These are phyloP conservation scores for Ogataea glucozyma DNA, from an alignment of 805 yeast genomes.

Conservation along the genomic window DNA sequence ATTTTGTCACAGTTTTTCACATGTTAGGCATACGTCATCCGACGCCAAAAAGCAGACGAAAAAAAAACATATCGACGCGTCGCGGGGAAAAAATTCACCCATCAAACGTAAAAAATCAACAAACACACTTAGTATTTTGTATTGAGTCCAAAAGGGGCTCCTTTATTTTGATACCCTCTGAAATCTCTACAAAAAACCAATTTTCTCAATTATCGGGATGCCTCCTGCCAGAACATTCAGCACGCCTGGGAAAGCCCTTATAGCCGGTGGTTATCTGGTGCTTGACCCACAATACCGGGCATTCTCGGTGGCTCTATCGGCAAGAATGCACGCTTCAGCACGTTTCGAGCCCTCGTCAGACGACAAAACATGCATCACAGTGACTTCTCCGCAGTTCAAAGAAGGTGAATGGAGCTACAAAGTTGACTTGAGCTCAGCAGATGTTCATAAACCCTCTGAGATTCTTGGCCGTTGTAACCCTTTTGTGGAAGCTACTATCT, in stretches of 20 bases:
- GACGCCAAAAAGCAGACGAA: neutral
- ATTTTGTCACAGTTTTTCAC: neutral
- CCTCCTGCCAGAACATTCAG: conserved; percentile 46
- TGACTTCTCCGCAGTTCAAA: conserved; percentile 75
- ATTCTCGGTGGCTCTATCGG: conserved; percentile 82
- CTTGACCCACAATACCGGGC: conserved; percentile 74
- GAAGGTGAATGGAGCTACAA: conserved; percentile 69
- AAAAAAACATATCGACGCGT: conserved; percentile 1
- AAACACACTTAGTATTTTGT: no score
- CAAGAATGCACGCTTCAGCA: conserved; percentile 78
- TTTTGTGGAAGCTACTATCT: conserved; percentile 66
- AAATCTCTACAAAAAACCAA: neutral
- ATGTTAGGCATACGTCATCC: no score
- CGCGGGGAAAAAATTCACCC: neutral
- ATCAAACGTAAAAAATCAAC: neutral
- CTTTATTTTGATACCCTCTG: no score
- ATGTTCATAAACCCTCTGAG: conserved; percentile 16
- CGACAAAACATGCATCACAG: conserved; percentile 37
- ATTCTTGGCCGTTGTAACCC: conserved; percentile 52
- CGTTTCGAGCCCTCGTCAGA: neutral
- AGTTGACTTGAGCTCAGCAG: conserved; percentile 24
- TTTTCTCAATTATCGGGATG: neutral
- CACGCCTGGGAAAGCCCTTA: conserved; percentile 93
- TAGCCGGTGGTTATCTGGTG: conserved; percentile 95
- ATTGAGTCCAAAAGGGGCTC: no score